Evolutionary conservation across 768 basidiomycete genomes (phyloP).

Genomic region (Candolleomyces efflorescens): DNA sequence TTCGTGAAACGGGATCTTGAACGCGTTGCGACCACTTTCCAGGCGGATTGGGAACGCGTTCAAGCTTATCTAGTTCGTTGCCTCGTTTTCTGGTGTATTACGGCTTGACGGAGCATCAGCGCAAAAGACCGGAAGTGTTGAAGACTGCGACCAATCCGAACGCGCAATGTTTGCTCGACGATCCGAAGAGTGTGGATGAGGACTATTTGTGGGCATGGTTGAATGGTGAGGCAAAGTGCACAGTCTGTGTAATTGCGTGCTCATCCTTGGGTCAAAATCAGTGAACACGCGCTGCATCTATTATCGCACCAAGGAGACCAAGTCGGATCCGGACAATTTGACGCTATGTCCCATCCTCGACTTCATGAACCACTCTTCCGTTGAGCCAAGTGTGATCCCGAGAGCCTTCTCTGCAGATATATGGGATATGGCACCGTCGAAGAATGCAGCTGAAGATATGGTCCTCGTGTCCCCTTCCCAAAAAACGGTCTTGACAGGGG

Average conservation of each 20-base stretch:
- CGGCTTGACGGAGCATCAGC: slow-evolving; percentile 16
- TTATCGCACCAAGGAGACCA: slow-evolving; percentile 47
- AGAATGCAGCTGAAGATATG: slow-evolving; percentile 40
- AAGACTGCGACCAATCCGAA: slow-evolving; percentile 5
- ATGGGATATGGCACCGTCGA: slow-evolving; percentile 31
- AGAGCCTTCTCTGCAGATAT: slow-evolving; percentile 30
- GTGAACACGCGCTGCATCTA: slow-evolving; percentile 93
- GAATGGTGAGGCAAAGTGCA: slow-evolving; percentile 64
- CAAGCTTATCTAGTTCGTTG: slow-evolving; percentile 48
- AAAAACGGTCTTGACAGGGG: slow-evolving; percentile 36
- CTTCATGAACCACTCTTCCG: slow-evolving; percentile 75
- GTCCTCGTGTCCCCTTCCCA: slow-evolving; percentile 47
- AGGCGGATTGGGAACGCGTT: slow-evolving; percentile 54
- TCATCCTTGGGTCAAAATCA: slow-evolving; percentile 22
- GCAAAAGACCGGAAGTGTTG: slow-evolving; percentile 11
- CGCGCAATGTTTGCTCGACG: slow-evolving; percentile 2
- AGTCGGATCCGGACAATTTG: slow-evolving; percentile 66
- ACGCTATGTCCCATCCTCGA: slow-evolving; percentile 89
- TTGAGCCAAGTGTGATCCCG: slow-evolving; percentile 40
- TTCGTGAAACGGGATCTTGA: slow-evolving; percentile 26
- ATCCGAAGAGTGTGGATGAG: slow-evolving; percentile 20
- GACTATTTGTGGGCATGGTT: slow-evolving; percentile 91
- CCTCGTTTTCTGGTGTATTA: not conserved
- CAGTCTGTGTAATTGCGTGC: too few relatives aligned
- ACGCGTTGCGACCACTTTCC: slow-evolving; percentile 44